These are phyloP conservation scores for Fraxinus sp. DNA, from an alignment of 305 asterid species.

Conservation along the genomic window DNA sequence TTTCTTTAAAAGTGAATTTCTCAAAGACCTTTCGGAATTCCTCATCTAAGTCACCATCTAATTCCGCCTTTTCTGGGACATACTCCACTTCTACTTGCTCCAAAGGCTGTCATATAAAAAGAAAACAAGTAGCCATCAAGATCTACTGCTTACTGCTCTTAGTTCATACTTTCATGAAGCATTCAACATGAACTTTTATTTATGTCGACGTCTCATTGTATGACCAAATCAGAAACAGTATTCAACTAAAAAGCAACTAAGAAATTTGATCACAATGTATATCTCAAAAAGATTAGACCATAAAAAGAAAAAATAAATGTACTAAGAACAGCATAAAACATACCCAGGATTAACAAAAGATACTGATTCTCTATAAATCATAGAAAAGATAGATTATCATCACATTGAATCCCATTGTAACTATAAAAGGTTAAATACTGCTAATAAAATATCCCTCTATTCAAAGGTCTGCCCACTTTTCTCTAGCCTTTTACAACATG, in stretches of 20 bases:
- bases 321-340: background rate
- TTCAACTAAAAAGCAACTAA: background rate
- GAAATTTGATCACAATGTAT: background rate
- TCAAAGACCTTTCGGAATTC: slow-evolving; percentile 83
- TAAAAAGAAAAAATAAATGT: background rate
- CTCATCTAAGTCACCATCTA: slow-evolving; percentile 62
- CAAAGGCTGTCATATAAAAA: slow-evolving; percentile 33
- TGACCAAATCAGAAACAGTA: background rate
- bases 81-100: slow-evolving; percentile 81
- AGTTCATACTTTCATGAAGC: background rate
- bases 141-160: background rate
- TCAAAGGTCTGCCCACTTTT: background rate
- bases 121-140: slow-evolving; percentile 12
- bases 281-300: background rate
- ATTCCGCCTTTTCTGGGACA: slow-evolving; percentile 84
- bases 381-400: background rate
- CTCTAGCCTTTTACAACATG: background rate
- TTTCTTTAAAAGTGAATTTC: slow-evolving; percentile 68
- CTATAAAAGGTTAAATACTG: background rate
- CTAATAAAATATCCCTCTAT: background rate
- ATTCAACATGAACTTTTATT: background rate
- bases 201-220: background rate
- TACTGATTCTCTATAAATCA: background rate
- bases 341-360: background rate
- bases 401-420: background rate